A percentile compares a stretch with the other conserved stretches of the same genome.
These are phyloP conservation scores for Helianthus annuus DNA, from an alignment of 129 eudicot species.

Conservation along the genomic window HanXRQr2.0-SUNRISE NC_035434.2:161100237-161100736, in stretches of 20 bases:
- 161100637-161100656: constrained; percentile 31
- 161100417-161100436: constrained; percentile 46
- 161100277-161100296: too few relatives aligned
- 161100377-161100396: constrained; percentile 62
- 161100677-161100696: neutral
- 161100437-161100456: constrained; percentile 49
- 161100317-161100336: too few relatives aligned
- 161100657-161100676: constrained; percentile 53
- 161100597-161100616: constrained; percentile 72
- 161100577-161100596: constrained; percentile 60
- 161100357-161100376: neutral
- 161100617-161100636: constrained; percentile 39
- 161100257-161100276: too few relatives aligned
- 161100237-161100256: too few relatives aligned
- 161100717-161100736: neutral
- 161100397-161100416: constrained; percentile 51
- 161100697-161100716: neutral
- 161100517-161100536: neutral
- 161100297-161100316: too few relatives aligned
- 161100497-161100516: neutral
- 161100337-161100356: too few relatives aligned
- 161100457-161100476: constrained; percentile 51
- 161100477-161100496: neutral
- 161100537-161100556: too few relatives aligned
- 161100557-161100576: neutral